phyloP scores from a whole-genome alignment of 2,329 filamentous ascomycete genomes.

The Dendrostoma leiphaemia region DNA sequence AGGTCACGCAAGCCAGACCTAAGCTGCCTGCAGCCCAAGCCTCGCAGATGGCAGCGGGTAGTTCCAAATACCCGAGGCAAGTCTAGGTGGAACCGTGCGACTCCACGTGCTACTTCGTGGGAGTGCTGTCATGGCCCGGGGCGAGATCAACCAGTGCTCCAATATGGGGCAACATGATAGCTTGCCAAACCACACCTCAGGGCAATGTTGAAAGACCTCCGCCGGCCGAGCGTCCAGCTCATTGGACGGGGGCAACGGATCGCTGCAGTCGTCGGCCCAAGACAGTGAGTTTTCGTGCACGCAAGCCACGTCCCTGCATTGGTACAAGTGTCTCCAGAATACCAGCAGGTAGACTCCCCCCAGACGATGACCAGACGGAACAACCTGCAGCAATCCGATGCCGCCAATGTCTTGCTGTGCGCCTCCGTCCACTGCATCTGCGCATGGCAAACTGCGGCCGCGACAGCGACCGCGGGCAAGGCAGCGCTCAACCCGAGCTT shows the following conservation, averaged over 20 bases:
- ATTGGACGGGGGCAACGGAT: not conserved
- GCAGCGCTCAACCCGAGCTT: not conserved
- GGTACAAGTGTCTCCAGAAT: not conserved
- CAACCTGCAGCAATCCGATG: conserved; percentile 7
- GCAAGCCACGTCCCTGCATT: conserved; percentile 1
- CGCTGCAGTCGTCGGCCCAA: conserved; percentile 1
- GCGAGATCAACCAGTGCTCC: not conserved
- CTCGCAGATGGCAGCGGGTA: too few species aligned
- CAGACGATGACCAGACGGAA: not conserved
- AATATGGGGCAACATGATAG: not conserved
- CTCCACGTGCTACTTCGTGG: too few species aligned
- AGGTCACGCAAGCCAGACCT: too few species aligned
- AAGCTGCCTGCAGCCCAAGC: too few species aligned
- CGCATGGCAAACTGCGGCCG: not conserved
- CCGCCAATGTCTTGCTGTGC: not conserved
- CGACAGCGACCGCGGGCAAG: too few species aligned
- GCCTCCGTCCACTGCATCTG: not conserved
- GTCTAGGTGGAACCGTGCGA: too few species aligned
- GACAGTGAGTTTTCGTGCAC: not conserved
- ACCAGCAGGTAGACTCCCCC: not conserved
- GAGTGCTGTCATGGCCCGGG: not conserved
- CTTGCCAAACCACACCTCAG: not conserved
- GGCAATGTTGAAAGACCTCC: not conserved
- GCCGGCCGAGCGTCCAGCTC: not conserved
- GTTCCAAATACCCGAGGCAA: too few species aligned